Evolutionary conservation across 73 alveolate genomes (phyloP).

Genomic region (Stentor roeselii): DNA sequence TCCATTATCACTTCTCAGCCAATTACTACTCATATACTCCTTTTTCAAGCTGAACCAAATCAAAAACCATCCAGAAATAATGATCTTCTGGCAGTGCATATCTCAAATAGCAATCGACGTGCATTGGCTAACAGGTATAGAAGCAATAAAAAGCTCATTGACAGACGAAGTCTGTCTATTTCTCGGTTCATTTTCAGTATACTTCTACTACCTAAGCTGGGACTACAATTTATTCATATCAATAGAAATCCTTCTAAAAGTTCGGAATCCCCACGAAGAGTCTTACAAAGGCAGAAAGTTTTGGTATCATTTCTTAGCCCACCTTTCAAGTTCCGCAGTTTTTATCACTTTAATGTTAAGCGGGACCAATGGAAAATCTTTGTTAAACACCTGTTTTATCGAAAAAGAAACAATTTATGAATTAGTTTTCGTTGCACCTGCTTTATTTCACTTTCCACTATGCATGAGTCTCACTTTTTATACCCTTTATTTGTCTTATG

Average conservation of each 20-base stretch:
- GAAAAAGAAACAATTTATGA: background rate
- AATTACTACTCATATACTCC: background rate
- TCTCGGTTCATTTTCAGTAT: background rate
- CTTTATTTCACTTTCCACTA: background rate
- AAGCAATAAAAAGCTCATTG: too few relatives aligned
- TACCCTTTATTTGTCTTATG: background rate
- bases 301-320: background rate
- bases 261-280: background rate
- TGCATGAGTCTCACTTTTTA: background rate
- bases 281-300: background rate
- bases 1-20: background rate
- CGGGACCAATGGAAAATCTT: background rate
- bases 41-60: background rate
- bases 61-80: conserved; percentile 15
- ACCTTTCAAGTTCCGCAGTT: background rate
- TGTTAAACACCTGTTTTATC: background rate
- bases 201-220: background rate
- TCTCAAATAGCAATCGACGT: background rate
- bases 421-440: background rate
- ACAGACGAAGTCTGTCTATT: background rate
- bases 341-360: background rate
- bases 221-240: background rate
- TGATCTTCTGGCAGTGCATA: conserved; percentile 9
- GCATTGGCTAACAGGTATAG: background rate
- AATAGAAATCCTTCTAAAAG: background rate